phyloP scores from a whole-genome alignment of 1,284 basidiomycete genomes.

The Ustilago hordei region DNA sequence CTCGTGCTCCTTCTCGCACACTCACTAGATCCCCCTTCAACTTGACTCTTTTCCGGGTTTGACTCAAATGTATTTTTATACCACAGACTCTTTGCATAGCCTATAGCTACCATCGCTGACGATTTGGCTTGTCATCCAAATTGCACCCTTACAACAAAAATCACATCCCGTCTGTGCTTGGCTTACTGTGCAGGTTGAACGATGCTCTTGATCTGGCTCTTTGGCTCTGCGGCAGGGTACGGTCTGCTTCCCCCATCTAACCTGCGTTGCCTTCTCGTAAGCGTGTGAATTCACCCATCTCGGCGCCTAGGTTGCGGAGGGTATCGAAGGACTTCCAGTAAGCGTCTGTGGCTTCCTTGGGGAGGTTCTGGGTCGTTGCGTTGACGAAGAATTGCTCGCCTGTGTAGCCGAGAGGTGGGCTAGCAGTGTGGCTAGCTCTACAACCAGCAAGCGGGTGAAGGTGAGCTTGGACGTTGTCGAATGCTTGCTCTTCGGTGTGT shows the following conservation, averaged over 20 bases:
- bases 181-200: constrained; percentile 42
- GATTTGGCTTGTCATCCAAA: background rate
- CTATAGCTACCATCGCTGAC: background rate
- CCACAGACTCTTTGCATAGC: background rate
- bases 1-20: background rate
- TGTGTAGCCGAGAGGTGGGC: constrained; percentile 19
- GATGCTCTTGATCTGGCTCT: constrained; percentile 75
- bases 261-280: constrained; percentile 77
- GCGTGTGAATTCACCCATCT: constrained; percentile 71
- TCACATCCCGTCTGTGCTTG: background rate
- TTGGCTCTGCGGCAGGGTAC: constrained; percentile 75
- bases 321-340: constrained; percentile 24
- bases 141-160: background rate
- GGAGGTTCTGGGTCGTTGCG: constrained; percentile 20
- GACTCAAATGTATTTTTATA: constrained; percentile 13
- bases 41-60: background rate
- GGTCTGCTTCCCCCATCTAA: constrained; percentile 73
- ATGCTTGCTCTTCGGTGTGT: background rate
- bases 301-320: constrained; percentile 22
- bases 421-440: constrained; percentile 16
- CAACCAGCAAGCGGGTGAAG: constrained; percentile 13
- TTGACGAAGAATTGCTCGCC: constrained; percentile 37
- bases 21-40: background rate
- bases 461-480: constrained; percentile 15
- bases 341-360: constrained; percentile 22